Conservation (phyloP, 1,284 basidiomycete genomes). For the Leucoagaricus sp. region DNA sequence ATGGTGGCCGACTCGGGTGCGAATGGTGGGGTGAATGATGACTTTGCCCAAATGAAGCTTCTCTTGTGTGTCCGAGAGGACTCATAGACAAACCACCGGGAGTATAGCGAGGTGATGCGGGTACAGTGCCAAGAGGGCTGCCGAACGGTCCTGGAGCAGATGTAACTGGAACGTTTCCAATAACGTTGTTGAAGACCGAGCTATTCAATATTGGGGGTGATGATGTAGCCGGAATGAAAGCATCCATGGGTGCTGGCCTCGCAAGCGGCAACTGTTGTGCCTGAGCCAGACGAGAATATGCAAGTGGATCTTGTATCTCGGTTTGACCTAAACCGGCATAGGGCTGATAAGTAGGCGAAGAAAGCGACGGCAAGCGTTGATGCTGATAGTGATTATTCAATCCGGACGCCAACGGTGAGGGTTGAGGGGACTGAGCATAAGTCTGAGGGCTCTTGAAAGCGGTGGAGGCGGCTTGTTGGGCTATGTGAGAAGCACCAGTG, state of each 20-base stretch:
- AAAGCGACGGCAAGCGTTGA: conserved; percentile 10
- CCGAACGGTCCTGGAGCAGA: conserved; percentile 1
- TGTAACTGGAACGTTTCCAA: neutral
- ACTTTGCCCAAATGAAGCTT: neutral
- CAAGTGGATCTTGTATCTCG: neutral
- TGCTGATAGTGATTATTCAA: conserved; percentile 8
- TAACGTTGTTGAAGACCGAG: neutral
- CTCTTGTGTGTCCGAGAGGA: conserved; percentile 1
- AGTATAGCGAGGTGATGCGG: neutral
- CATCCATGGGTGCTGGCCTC: neutral
- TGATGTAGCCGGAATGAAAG: neutral
- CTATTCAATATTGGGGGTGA: neutral
- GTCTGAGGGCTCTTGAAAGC: neutral
- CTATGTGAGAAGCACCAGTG: neutral
- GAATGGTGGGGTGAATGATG: conserved; percentile 5
- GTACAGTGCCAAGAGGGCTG: neutral
- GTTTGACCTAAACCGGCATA: neutral
- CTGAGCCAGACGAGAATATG: neutral
- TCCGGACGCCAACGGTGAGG: neutral
- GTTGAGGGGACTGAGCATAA: neutral
- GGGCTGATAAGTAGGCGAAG: neutral
- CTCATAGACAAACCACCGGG: neutral
- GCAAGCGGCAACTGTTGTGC: neutral
- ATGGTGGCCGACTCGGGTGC: neutral
- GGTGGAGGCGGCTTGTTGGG: neutral